These are phyloP conservation scores for Ascochyta rabiei DNA, from an alignment of 2,329 filamentous ascomycete genomes.

Conservation along the genomic window DNA sequence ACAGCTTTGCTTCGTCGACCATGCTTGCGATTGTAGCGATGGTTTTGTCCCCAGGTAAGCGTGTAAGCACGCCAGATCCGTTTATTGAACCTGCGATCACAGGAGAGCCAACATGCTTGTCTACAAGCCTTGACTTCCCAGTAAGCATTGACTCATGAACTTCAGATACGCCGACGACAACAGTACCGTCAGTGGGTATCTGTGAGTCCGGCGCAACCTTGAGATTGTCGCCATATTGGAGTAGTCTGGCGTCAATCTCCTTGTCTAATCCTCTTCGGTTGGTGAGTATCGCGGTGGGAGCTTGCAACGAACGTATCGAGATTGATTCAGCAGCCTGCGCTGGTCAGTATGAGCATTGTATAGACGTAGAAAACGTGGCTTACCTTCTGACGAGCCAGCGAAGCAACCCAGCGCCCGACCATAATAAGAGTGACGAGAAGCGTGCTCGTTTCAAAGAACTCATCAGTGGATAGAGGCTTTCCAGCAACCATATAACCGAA, in stretches of 20 bases:
- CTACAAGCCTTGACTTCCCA: slow-evolving; percentile 68
- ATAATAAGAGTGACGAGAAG: slow-evolving; percentile 61
- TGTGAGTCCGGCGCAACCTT: slow-evolving; percentile 63
- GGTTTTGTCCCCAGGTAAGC: slow-evolving; percentile 72
- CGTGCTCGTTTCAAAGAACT: slow-evolving; percentile 63
- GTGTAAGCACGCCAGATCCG: slow-evolving; percentile 59
- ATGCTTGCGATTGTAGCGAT: slow-evolving; percentile 71
- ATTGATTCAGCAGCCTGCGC: slow-evolving; percentile 54
- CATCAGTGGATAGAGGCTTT: slow-evolving; percentile 48
- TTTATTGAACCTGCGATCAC: slow-evolving; percentile 70
- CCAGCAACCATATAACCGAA: slow-evolving; percentile 50
- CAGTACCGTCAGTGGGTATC: slow-evolving; percentile 72
- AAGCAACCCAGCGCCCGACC: slow-evolving; percentile 56
- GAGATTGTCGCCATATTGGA: slow-evolving; percentile 75
- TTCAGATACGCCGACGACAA: slow-evolving; percentile 67
- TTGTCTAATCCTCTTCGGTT: slow-evolving; percentile 42
- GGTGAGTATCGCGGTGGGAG: slow-evolving; percentile 58
- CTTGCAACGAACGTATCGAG: slow-evolving; percentile 63
- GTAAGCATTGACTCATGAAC: slow-evolving; percentile 80
- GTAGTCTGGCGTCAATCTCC: slow-evolving; percentile 68
- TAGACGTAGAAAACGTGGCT: neutral
- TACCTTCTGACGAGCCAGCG: slow-evolving; percentile 53
- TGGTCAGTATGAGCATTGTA: neutral
- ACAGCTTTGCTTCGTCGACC: slow-evolving; percentile 73
- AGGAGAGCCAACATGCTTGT: slow-evolving; percentile 58